Evolutionary conservation across 2,329 filamentous ascomycete genomes (phyloP), one percentile per base, ranked within the genome.

Genomic region (Fusarium sarcochroum): DNA sequence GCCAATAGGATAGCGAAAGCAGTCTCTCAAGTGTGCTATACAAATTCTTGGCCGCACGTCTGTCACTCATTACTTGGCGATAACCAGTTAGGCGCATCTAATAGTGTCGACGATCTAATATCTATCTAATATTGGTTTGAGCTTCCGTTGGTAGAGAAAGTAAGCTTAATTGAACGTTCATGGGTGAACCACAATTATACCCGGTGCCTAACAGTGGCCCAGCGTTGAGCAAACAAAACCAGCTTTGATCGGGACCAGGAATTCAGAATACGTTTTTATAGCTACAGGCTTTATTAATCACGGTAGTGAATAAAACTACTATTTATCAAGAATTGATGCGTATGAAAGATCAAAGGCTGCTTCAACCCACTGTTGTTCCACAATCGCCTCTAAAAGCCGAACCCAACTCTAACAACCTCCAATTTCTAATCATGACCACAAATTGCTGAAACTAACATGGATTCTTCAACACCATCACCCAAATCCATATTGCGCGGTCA

Each of bases 401-500:
- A 46, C 44, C 23, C 40, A 44, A 54, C 41, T 25, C 25, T 37
- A 42, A 9, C 23, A 45, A 35, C 40, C 25, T 44, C 44, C 51
- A 44, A 60, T 49, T 57, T 7, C 18, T 27, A 25, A 54, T 11
- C 34, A 56, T 65, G 41, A 54, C 45, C 49, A 48, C 46, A n/a
- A 48, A 51, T 46, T 23, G 27, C 18, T 32, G 40, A 30, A 49
- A 42, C 27, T 23, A 61, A 60, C 51, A 80, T 80, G 79, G 64
- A 74, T 20, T 68, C 72, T 42, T 61, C 72, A 34, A 52, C 68
- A 6, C 79, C 79, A 17, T 68, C 75, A 45, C 87, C 87, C 34
- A 86, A 82, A 72, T 81, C 84, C 76, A 89, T 98, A 61, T 87
- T 99, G 37, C 92, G 96, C 67, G 96, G 96, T 52, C 96, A 98